A percentile compares a stretch with the other conserved stretches of the same genome.
Evolutionary conservation across 2,329 filamentous ascomycete species (phyloP).

Genomic region (Zalaria sp.): DNA sequence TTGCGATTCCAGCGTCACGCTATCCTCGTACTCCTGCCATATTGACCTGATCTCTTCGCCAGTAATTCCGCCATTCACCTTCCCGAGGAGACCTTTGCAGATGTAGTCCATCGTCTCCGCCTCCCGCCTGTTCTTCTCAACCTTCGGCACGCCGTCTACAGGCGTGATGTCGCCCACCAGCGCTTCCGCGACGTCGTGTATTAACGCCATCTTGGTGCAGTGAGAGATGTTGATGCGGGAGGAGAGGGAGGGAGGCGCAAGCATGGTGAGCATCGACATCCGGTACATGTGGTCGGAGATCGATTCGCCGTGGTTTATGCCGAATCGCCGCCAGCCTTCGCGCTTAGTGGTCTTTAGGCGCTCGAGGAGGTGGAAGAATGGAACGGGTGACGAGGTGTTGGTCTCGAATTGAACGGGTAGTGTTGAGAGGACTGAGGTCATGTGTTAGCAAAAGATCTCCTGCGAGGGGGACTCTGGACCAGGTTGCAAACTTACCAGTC

Average conservation of each 20-base stretch:
- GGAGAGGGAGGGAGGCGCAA: slow-evolving; percentile 64
- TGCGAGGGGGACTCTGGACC: not conserved
- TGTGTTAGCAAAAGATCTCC: slow-evolving; percentile 9
- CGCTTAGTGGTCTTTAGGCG: slow-evolving; percentile 92
- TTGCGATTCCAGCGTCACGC: slow-evolving; percentile 64
- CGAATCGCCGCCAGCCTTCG: slow-evolving; percentile 88
- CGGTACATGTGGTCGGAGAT: slow-evolving; percentile 99
- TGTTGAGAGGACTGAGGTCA: slow-evolving; percentile 44
- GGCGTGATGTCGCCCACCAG: slow-evolving; percentile 96
- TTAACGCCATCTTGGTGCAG: slow-evolving; percentile 88
- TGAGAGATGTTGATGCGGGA: slow-evolving; percentile 59
- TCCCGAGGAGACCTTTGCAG: slow-evolving; percentile 55
- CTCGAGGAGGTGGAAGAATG: slow-evolving; percentile 91
- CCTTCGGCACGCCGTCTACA: slow-evolving; percentile 69
- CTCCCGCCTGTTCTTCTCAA: slow-evolving; percentile 81
- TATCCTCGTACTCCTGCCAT: slow-evolving; percentile 94
- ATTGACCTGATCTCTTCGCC: slow-evolving; percentile 61
- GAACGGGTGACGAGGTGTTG: slow-evolving; percentile 57
- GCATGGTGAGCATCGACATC: slow-evolving; percentile 93
- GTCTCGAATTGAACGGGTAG: slow-evolving; percentile 45
- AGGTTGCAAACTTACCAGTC: slow-evolving; percentile 26
- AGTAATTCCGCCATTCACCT: slow-evolving; percentile 55
- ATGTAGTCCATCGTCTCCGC: slow-evolving; percentile 86
- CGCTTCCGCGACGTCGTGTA: slow-evolving; percentile 96
- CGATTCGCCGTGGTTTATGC: slow-evolving; percentile 63